Base-by-base conservation (phyloP, 176 grass and related monocot genomes). In the Oryza punctata region DNA sequence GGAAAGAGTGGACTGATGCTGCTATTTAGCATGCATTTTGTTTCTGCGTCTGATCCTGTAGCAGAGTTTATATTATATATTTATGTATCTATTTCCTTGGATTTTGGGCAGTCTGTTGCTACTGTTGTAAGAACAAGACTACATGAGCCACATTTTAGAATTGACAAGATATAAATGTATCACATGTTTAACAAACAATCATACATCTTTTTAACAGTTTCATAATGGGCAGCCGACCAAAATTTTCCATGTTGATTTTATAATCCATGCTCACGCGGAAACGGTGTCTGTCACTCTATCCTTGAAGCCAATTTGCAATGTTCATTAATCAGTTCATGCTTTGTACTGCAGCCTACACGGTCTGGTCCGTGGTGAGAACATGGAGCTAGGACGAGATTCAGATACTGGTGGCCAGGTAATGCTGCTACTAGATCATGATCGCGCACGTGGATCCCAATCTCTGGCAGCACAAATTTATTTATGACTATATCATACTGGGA, bases 381-480 rank as follows among this genome's bases (percentile, higher is more conserved):
- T 94, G 92, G 92, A 94, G 86, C 92, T 94, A 82, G 92, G 92
- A 10, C 86, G 92, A 72, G 92, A 94, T 94, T 94, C 92, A 65
- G 89, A 94, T 81, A 94, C 92, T 18, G 92, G 92, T 84, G 92
- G 92, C 45, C 92, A 94, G 89, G 92, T 94, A 94, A 89, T 81
- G 16, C 76, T 76, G 12, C 14, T 66, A 23, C 32, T 41, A 41
- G 1, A 41, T 41, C 28, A 52, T 16, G 49, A 44, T 35, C 73
- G 67, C 67, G 66, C 52, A 21, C 19, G 3, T 32, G 50, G 7
- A 67, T 25, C 49, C 40, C 35, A 57, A 25, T 33, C 63, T 68
- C 61, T 73, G 10, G 49, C 33, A 78, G 33, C 24, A 84, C 59
- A 78, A 67, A 70, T 65, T 26, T 32, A 24, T 43, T 50, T 35